Evolutionary conservation across 2,329 filamentous ascomycete species (phyloP), one percentile per base, ranked within the genome.

Genomic region (Cadophora luteo-olivacea): DNA sequence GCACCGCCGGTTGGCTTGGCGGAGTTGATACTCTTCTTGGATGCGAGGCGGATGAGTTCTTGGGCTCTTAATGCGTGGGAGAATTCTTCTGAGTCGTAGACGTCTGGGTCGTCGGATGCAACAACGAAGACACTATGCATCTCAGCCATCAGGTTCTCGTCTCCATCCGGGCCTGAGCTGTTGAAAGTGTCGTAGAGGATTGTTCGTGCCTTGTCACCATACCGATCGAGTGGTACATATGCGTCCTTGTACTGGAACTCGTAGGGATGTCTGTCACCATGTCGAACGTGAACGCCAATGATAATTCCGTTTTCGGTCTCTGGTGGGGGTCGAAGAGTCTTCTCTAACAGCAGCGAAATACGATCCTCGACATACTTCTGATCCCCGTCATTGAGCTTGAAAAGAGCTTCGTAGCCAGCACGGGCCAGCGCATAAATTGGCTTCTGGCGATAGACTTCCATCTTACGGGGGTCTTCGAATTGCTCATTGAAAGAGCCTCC

Each of bases 21-120:
- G 25, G 78, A 76, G 71, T 82, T 80, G 61, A 86, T 79, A n/a
- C 80, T 78, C 12, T 78, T 75, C 76, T 92, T 92, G 62, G 87
- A 89, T 9, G 92, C 92, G 7, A 97, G 85, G 25, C 89, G 87
- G 77, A 97, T 95, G 68, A 88, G 88, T 74, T 91, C 88, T 78
- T 97, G 93, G 0, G 92, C 92, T 5, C 87, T 86, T 6, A 85
- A 75, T 19, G 86, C 83, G 22, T 79, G 78, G 1, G 80, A 79
- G 67, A 95, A 85, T 74, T 94, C 92, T 1, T 86, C 82, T 12
- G 88, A 83, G 25, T 87, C 84, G 75, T 92, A 91, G 29, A 96
- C 88, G 65, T 89, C 87, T 0, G 93, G 92, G 76, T 97, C 93
- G 77, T 97, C 93, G 0, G 92, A 94, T 5, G 93, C 92, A 32